phyloP scores from a whole-genome alignment of 768 basidiomycete species.

The Postia placenta region DNA sequence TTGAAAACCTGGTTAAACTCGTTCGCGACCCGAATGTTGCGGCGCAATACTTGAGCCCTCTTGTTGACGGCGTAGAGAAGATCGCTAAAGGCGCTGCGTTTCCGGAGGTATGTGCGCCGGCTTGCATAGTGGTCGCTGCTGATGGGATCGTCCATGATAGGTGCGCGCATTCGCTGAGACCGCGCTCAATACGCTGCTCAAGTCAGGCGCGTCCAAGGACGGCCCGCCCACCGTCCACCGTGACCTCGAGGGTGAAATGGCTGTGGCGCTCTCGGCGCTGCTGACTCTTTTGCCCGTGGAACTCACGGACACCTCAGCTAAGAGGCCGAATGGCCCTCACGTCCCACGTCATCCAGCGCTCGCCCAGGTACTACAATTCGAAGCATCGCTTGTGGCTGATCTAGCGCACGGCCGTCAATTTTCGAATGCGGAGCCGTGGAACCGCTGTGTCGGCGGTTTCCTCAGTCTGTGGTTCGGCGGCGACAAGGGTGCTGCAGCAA shows the following conservation, averaged over 20 bases:
- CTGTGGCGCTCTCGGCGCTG: conserved; percentile 48
- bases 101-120: conserved; percentile 63
- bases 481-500: conserved; percentile 36
- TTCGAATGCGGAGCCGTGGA: conserved; percentile 51
- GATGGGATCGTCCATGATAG: conserved; percentile 26
- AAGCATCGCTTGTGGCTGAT: conserved; percentile 71
- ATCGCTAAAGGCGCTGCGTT: conserved; percentile 90
- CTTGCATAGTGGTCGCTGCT: conserved; percentile 4
- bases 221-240: conserved; percentile 66
- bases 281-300: conserved; percentile 53
- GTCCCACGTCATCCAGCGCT: conserved; percentile 53
- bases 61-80: conserved; percentile 87
- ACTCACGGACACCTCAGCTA: conserved; percentile 34
- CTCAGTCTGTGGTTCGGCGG: conserved; percentile 58
- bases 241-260: conserved; percentile 59
- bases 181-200: conserved; percentile 72
- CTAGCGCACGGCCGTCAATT: conserved; percentile 59
- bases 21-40: conserved; percentile 89
- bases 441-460: conserved; percentile 66
- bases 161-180: conserved; percentile 89
- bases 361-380: conserved; percentile 58
- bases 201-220: conserved; percentile 76
- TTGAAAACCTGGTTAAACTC: conserved; percentile 96
- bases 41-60: conserved; percentile 77
- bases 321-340: conserved; percentile 44